A percentile compares a stretch with the other conserved stretches of the same genome.
Evolutionary conservation across 202 grass and related monocot species (phyloP).

Genomic region (Alloteropsis angusta): DNA sequence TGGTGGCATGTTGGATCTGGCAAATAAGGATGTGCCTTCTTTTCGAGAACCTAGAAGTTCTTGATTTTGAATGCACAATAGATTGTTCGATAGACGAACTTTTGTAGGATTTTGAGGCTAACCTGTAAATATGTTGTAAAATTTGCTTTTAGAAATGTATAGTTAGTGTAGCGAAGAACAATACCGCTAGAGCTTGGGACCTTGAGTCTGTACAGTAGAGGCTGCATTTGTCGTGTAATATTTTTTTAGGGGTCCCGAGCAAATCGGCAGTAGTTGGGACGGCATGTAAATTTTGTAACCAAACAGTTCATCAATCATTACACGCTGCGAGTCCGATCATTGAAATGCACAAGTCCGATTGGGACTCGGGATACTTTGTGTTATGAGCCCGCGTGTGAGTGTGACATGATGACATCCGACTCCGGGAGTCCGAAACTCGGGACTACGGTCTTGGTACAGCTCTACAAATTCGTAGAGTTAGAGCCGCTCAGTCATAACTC

Average conservation of each 20-base stretch:
- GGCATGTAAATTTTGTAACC: neutral
- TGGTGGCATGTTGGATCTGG: slow-evolving; percentile 50
- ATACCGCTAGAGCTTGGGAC: neutral
- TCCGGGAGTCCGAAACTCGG: too few relatives aligned
- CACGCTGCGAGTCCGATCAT: neutral
- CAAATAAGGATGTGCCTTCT: slow-evolving; percentile 47
- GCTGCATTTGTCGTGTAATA: neutral
- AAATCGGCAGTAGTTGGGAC: neutral
- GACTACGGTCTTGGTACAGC: too few relatives aligned
- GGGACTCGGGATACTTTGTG: neutral
- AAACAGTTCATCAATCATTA: neutral
- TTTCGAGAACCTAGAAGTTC: slow-evolving; percentile 30
- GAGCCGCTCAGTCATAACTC: too few relatives aligned
- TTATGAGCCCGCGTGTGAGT: too few relatives aligned
- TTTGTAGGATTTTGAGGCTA: slow-evolving; percentile 22
- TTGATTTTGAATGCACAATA: slow-evolving; percentile 16
- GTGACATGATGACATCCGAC: neutral
- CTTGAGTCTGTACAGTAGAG: neutral
- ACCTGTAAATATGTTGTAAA: slow-evolving; percentile 33
- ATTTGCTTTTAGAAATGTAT: slow-evolving; percentile 20
- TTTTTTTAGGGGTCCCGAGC: neutral
- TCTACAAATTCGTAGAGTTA: too few relatives aligned
- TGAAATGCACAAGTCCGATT: neutral
- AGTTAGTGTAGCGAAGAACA: neutral
- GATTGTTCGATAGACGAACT: neutral